Conservation (phyloP, 139 green algal genomes). For the Micromonas commoda region DNA sequence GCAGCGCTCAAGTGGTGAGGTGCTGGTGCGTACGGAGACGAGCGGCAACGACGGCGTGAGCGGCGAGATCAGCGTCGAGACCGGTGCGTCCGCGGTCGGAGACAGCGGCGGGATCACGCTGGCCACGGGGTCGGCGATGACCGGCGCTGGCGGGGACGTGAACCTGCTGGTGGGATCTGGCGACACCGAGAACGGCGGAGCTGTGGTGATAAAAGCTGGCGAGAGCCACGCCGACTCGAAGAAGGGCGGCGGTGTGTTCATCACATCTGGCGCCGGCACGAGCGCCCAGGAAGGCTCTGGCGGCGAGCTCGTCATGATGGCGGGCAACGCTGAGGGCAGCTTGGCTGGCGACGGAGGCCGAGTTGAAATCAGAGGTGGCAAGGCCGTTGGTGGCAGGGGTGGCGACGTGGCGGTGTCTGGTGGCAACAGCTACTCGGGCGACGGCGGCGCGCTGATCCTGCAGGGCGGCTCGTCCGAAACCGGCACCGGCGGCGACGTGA, state of each 20-base stretch:
- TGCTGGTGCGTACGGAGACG: neutral
- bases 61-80: conserved; percentile 4
- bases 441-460: conserved; percentile 1
- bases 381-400: neutral
- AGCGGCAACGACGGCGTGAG: neutral
- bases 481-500: conserved; percentile 16
- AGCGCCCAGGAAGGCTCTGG: neutral
- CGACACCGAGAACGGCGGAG: conserved; percentile 7
- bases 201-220: conserved; percentile 2
- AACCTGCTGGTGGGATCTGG: conserved; percentile 9
- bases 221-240: neutral
- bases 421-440: neutral
- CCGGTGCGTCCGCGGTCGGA: neutral
- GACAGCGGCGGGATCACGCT: neutral
- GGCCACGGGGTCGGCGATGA: neutral
- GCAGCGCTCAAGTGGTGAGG: conserved; percentile 2
- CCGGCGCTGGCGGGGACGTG: neutral
- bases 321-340: neutral
- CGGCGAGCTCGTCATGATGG: neutral
- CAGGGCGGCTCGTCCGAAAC: neutral
- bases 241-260: neutral
- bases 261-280: conserved; percentile 11
- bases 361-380: conserved; percentile 2
- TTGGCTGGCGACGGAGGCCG: neutral
- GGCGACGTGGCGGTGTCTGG: conserved; percentile 3